phyloP scores from a whole-genome alignment of 2,329 filamentous ascomycete species.

The Monilinia vaccinii-corymbosi region DNA sequence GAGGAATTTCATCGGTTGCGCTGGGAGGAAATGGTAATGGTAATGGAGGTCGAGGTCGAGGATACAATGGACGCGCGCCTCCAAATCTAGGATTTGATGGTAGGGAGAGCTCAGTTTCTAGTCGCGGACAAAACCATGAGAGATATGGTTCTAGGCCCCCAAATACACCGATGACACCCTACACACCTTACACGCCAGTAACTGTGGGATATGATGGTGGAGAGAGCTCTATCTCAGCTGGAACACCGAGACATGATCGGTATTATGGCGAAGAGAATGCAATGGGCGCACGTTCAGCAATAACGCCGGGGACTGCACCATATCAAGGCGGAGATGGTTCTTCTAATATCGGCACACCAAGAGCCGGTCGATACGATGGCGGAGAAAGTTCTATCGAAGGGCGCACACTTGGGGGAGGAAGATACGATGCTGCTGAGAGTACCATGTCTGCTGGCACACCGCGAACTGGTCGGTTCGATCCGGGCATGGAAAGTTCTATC shows the following conservation, averaged over 20 bases:
- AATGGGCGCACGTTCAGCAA: neutral
- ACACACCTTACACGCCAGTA: conserved; percentile 2
- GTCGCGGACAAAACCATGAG: neutral
- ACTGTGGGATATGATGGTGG: conserved; percentile 6
- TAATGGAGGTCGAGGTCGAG: neutral
- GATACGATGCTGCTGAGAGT: conserved; percentile 5
- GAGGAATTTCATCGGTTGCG: conserved; percentile 5
- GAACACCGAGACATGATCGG: neutral
- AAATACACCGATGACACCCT: conserved; percentile 9
- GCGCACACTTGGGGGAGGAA: neutral
- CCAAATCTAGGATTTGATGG: neutral
- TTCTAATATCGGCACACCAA: neutral
- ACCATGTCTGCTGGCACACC: conserved; percentile 1
- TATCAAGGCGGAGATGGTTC: conserved; percentile 3
- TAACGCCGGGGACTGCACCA: neutral
- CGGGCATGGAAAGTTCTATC: conserved; percentile 5
- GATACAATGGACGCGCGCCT: conserved; percentile 7
- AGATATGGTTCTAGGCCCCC: conserved; percentile 3
- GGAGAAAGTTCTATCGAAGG: neutral
- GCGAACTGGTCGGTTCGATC: conserved; percentile 5
- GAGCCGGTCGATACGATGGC: neutral
- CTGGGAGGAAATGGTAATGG: conserved; percentile 1
- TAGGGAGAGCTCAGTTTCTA: neutral
- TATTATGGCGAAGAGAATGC: neutral
- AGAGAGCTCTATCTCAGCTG: conserved; percentile 3